Percentiles rank a stretch among this genome's conserved stretches.
phyloP scores from a whole-genome alignment of 1,284 basidiomycete species.

The Inonotus hispidus region DNA sequence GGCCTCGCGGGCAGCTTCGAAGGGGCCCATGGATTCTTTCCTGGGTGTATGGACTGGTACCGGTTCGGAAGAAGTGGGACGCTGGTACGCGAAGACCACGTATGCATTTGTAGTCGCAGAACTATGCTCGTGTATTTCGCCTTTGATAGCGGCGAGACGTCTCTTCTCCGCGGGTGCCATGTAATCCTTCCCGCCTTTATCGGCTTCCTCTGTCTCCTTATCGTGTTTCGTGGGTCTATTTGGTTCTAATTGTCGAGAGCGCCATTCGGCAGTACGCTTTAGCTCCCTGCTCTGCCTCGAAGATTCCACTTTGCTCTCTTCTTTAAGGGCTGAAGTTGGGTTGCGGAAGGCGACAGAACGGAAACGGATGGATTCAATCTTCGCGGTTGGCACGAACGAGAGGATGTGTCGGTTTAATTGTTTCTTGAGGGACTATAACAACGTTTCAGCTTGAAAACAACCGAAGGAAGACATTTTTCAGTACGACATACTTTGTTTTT shows the following conservation, averaged over 20 bases:
- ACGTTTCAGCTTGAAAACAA: conserved; percentile 5
- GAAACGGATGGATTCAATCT: conserved; percentile 87
- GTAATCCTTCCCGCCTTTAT: conserved; percentile 55
- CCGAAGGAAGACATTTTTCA: neutral
- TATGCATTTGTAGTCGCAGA: conserved; percentile 79
- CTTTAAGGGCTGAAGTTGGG: conserved; percentile 62
- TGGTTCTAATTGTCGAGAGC: conserved; percentile 31
- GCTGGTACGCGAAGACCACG: conserved; percentile 76
- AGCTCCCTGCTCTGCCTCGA: conserved; percentile 44
- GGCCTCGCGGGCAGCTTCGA: conserved; percentile 61
- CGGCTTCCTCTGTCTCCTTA: conserved; percentile 34
- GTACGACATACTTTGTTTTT: conserved; percentile 59
- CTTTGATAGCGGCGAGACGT: conserved; percentile 91
- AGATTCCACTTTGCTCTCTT: conserved; percentile 30
- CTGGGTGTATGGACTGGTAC: conserved; percentile 54
- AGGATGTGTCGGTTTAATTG: conserved; percentile 70
- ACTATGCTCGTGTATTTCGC: conserved; percentile 68
- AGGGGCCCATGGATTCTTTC: conserved; percentile 58
- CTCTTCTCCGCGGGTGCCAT: conserved; percentile 87
- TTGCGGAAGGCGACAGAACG: conserved; percentile 84
- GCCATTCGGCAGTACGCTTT: conserved; percentile 68
- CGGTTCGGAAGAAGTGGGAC: conserved; percentile 31
- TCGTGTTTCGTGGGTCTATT: conserved; percentile 32
- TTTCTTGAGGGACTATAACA: conserved; percentile 50
- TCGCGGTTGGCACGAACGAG: conserved; percentile 59